Base-by-base conservation (phyloP, 345 rosid genomes). In the Psidium guajava region DNA sequence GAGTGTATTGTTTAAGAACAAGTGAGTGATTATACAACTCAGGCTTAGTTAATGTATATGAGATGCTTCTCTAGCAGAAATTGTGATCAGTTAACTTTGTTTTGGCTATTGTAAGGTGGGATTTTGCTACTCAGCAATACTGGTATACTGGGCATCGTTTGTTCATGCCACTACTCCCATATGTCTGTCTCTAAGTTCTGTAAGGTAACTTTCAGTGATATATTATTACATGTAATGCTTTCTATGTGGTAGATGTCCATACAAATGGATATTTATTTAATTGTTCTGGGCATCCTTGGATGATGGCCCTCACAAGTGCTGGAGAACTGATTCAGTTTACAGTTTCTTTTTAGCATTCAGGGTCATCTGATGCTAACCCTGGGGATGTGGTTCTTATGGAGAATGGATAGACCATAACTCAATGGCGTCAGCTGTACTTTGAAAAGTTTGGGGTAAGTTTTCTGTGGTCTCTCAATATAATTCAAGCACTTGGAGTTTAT, bases 171-270 rank as follows among this genome's bases (percentile, higher is more conserved):
- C 81, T 86, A 75, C 56, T 90, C 83, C 84, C 92, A 90, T 85
- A 89, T 89, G 87, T 92, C 95, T 54, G 90, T 90, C 61, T 88
- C 93, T 13, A 89, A 85, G 75, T 92, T 92, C 87, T 91, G 92
- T 57, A 90, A 92, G 93, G 95, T 92, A 90, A 82, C 54, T 88
- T 87, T 53, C 73, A 14, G 73, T 59, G 20, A 1, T 59, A 27
- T 1, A 0, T 27, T 59, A 59, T 59, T 59, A 59, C 13, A 40
- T 59, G 54, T 59, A 27, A 22, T 1, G 24, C 36, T 82, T 58
- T 53, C 21, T 0, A 32, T 24, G 16, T 80, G 55, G 52, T 44
- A 9, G 83, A 82, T 50, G 73, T 22, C 56, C 55, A 40, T 22
- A 28, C 84, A 44, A 47, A 77, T 75, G 42, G 64, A 57, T 57